Conservation (phyloP, 108 stramenopile species). For the Cyclostephanos invisitatus region DNA sequence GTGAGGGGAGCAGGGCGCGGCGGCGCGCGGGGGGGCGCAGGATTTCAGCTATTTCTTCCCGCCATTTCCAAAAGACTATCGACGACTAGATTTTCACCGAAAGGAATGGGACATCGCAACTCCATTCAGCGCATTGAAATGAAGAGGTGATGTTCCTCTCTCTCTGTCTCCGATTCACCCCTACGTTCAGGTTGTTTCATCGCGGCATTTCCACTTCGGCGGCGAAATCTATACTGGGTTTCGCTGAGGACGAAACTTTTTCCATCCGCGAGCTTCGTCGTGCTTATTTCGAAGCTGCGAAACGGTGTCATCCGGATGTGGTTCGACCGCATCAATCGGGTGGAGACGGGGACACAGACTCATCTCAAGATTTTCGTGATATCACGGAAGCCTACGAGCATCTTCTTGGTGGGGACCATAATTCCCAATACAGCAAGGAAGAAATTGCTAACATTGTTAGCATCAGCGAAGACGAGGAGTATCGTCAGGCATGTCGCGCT, state of each 20-base stretch:
- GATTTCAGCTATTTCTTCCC: no score
- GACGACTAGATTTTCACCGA: no score
- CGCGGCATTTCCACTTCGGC: slow-evolving; percentile 39
- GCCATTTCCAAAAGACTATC: no score
- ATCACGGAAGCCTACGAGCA: slow-evolving; percentile 74
- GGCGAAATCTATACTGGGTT: slow-evolving; percentile 56
- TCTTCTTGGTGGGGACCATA: slow-evolving; percentile 34
- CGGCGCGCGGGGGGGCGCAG: no score
- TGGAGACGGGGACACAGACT: slow-evolving; percentile 15
- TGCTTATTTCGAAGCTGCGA: slow-evolving; percentile 77
- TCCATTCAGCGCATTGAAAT: neutral
- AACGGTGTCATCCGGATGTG: slow-evolving; percentile 73
- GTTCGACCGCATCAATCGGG: slow-evolving; percentile 15
- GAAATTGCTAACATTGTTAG: slow-evolving; percentile 34
- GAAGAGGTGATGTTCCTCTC: slow-evolving; percentile 5
- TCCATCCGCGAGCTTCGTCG: slow-evolving; percentile 58
- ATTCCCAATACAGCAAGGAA: slow-evolving; percentile 12
- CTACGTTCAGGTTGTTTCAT: neutral
- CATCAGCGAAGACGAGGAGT: slow-evolving; percentile 65
- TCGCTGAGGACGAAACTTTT: slow-evolving; percentile 30
- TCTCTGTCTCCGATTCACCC: neutral
- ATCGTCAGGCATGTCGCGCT: slow-evolving; percentile 60
- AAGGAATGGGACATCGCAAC: neutral
- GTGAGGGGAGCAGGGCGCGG: no score
- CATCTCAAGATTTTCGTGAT: slow-evolving; percentile 51